Conservation (phyloP, 495 filamentous ascomycete species). For the Tuber melanosporum region DNA sequence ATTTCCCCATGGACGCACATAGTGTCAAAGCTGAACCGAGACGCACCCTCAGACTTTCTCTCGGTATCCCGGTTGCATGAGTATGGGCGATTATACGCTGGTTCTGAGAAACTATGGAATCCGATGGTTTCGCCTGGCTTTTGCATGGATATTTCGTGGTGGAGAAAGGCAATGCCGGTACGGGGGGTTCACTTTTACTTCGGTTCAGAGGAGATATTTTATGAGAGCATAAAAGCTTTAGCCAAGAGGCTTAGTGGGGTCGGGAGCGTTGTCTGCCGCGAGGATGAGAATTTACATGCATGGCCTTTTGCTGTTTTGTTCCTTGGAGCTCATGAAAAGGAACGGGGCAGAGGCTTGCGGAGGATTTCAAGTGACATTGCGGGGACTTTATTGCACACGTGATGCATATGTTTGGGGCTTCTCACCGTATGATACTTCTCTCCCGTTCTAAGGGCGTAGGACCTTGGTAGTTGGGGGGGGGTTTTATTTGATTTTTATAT, state of each 20-base stretch:
- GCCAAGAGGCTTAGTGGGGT: conserved; percentile 48
- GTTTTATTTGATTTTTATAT: neutral
- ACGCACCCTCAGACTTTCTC: conserved; percentile 50
- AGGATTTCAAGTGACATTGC: conserved; percentile 44
- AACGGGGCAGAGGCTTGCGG: conserved; percentile 54
- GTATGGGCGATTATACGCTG: conserved; percentile 62
- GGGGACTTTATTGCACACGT: conserved; percentile 18
- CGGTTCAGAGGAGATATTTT: conserved; percentile 66
- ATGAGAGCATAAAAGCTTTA: conserved; percentile 54
- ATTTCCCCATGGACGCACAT: conserved; percentile 60
- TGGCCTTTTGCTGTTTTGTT: conserved; percentile 72
- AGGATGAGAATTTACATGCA: conserved; percentile 62
- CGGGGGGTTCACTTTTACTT: conserved; percentile 58
- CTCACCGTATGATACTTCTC: neutral
- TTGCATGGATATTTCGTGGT: conserved; percentile 58
- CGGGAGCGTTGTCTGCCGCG: conserved; percentile 48
- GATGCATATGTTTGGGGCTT: neutral
- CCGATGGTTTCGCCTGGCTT: conserved; percentile 60
- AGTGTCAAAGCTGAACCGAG: conserved; percentile 50
- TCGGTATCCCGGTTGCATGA: conserved; percentile 49
- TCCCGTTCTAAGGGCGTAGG: neutral
- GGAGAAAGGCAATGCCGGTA: conserved; percentile 55
- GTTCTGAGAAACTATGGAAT: conserved; percentile 48
- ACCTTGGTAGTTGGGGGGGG: neutral
- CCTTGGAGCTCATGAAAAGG: conserved; percentile 51